phyloP scores from a whole-genome alignment of 208 protist species.

The Crithidia mellificae region DNA sequence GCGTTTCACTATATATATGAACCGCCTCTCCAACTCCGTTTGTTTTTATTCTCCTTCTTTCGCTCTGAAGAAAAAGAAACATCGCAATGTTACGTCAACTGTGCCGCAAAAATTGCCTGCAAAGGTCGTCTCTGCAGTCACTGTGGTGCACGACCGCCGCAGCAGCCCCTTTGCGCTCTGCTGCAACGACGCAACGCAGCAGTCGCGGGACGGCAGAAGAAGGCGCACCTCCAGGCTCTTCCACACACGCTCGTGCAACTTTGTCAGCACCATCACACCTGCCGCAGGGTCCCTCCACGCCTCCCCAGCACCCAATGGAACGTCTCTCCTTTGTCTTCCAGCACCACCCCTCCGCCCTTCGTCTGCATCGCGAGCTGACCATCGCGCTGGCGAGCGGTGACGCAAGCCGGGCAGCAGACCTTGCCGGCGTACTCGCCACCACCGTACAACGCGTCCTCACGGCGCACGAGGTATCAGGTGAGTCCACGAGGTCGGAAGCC shows the following conservation, averaged over 20 bases:
- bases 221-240: too few species aligned
- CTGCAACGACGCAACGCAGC: background rate
- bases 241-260: too few species aligned
- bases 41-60: too few species aligned
- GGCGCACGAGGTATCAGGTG: background rate
- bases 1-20: too few species aligned
- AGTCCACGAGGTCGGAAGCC: background rate
- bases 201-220: too few species aligned
- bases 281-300: background rate
- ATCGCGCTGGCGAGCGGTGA: conserved; percentile 69
- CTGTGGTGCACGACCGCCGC: too few species aligned
- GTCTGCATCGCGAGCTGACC: conserved; percentile 76
- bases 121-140: background rate
- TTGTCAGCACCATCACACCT: background rate
- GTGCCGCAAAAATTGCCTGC: background rate
- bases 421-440: conserved; percentile 62
- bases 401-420: conserved; percentile 55
- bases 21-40: too few species aligned
- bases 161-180: background rate
- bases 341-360: conserved; percentile 58
- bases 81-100: conserved; percentile 26
- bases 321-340: conserved; percentile 71
- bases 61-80: too few species aligned
- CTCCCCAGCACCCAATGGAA: conserved; percentile 58
- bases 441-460: conserved; percentile 39